Percentiles rank a stretch among this genome's conserved stretches.
Evolutionary conservation across 2,329 filamentous ascomycete species (phyloP).

Genomic region (Neonectria faginata): DNA sequence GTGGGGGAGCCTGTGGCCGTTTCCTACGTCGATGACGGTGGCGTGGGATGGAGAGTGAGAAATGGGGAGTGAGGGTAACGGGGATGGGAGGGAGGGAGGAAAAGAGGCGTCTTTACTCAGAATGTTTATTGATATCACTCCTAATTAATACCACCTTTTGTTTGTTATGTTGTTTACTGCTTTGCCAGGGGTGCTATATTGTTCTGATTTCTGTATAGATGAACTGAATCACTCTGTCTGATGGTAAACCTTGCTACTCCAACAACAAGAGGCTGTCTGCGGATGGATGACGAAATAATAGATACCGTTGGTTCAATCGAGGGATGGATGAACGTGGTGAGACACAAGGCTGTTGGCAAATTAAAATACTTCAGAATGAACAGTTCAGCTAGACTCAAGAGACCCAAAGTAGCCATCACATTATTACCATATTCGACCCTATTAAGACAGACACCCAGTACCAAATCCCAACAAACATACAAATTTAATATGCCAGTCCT

Average conservation of each 20-base stretch:
- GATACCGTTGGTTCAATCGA: background rate
- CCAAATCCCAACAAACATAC: background rate
- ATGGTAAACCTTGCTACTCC: too few relatives aligned
- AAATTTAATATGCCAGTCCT: background rate
- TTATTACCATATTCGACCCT: background rate
- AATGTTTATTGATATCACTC: slow-evolving; percentile 6
- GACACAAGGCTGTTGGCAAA: too few relatives aligned
- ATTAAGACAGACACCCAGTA: background rate
- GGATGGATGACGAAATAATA: background rate
- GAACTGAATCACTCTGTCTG: background rate
- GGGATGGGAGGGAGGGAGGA: background rate
- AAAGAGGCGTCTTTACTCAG: background rate
- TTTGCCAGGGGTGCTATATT: background rate
- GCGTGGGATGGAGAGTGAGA: slow-evolving; percentile 58
- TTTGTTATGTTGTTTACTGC: background rate
- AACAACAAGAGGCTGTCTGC: too few relatives aligned
- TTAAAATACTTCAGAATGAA: too few relatives aligned
- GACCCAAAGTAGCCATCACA: background rate
- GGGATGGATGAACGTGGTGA: background rate
- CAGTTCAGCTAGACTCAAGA: background rate
- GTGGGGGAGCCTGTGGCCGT: slow-evolving; percentile 63
- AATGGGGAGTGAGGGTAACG: background rate
- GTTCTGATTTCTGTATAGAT: background rate
- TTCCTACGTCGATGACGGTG: slow-evolving; percentile 66
- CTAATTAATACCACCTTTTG: slow-evolving; percentile 3